Evolutionary conservation across 2,329 filamentous ascomycete species (phyloP).

Genomic region (Fusarium oligoseptatum): DNA sequence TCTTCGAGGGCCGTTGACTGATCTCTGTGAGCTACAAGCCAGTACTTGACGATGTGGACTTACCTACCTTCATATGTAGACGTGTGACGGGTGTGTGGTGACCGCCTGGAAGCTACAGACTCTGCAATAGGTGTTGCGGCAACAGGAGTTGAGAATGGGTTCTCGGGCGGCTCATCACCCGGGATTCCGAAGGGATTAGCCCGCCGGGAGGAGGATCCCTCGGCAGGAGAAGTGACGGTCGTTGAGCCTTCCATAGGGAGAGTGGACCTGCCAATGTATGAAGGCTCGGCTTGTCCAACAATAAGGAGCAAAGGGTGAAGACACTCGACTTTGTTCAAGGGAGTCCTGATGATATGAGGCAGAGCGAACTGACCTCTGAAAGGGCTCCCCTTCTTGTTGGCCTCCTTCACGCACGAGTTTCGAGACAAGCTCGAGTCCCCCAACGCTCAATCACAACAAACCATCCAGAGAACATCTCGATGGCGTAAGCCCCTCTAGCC

Average conservation of each 20-base stretch:
- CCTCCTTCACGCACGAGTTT: neutral
- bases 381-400: slow-evolving; percentile 3
- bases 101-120: slow-evolving; percentile 30
- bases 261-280: slow-evolving; percentile 27
- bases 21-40: neutral
- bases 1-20: slow-evolving; percentile 47
- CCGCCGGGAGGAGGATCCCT: slow-evolving; percentile 19
- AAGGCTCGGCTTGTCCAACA: slow-evolving; percentile 23
- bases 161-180: slow-evolving; percentile 31
- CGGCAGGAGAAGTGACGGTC: slow-evolving; percentile 22
- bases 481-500: slow-evolving; percentile 2
- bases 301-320: slow-evolving; percentile 14
- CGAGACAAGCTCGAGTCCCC: neutral
- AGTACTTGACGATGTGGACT: neutral
- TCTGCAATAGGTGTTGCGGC: slow-evolving; percentile 36
- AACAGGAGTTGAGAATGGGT: slow-evolving; percentile 39
- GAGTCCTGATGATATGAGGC: slow-evolving; percentile 1
- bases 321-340: slow-evolving; percentile 13
- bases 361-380: slow-evolving; percentile 8
- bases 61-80: slow-evolving; percentile 36
- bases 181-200: slow-evolving; percentile 29
- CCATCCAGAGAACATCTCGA: slow-evolving; percentile 3
- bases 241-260: slow-evolving; percentile 37
- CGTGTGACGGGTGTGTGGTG: slow-evolving; percentile 14
- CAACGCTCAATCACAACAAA: slow-evolving; percentile 8